Base-by-base conservation (phyloP, 495 filamentous ascomycete species). In the Polyplosphaeria fusca region DNA sequence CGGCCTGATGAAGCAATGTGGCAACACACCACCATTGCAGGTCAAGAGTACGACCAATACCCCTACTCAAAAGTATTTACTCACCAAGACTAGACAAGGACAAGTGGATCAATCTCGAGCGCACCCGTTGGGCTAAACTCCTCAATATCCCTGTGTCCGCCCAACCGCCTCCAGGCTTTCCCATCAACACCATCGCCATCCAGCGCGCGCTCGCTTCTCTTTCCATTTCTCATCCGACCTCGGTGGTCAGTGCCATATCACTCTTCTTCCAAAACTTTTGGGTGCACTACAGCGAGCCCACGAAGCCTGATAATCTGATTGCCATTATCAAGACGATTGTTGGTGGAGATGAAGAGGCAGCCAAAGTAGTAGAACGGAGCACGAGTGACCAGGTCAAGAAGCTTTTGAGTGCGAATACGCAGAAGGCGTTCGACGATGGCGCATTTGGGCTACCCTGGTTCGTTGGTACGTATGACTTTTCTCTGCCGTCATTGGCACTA, bases 391-490 rank as follows among this genome's bases (percentile, higher is more conserved):
- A 82, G 25, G 74, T 75, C 46, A 88, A 88, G 66, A 63, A 72
- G 7, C 43, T 69, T 3, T 65, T 89, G 42, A 62, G 47, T 0
- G 63, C 71, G 22, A 84, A 84, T 47, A 88, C 86, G 0, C 75
- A 85, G 30, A 50, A 55, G 14, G 81, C 83, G 1, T 77, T 88
- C 41, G 71, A 64, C 22, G 71, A 77, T 5, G 86, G 84, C 5
- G 83, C 83, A 1, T 91, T 91, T 70, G 86, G 86, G 4, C 62
- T 89, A 24, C 86, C 86, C 0, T 89, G 85, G 85, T 79, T 86
- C 58, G 77, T 80, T 26, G 83, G 83, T 70, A 80, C 30, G 66
- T 70, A 16, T 2, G 52, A 4, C 18, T 16, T 22, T 37, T 40
- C 27, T 32, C 11, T 54, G 35, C 39, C 30, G 7, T 35, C 30